phyloP scores from a whole-genome alignment of 1,284 basidiomycete species.

The Lignosus rhinocerotis region DNA sequence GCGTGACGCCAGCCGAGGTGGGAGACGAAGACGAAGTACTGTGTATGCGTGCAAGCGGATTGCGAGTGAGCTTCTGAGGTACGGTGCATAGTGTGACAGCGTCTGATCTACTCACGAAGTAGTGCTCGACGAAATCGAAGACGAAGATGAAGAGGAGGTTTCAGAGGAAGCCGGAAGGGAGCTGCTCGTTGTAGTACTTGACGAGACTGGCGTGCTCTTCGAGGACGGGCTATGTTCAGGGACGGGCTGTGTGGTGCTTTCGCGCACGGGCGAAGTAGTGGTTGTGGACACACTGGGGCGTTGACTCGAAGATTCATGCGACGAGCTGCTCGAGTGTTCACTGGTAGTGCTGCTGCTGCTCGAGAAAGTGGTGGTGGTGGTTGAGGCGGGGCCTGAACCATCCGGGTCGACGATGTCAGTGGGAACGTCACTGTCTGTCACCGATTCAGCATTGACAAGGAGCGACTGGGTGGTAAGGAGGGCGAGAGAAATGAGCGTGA shows the following conservation, averaged over 20 bases:
- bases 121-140: not conserved
- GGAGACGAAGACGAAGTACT: conserved; percentile 1
- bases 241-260: not conserved
- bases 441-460: conserved; percentile 27
- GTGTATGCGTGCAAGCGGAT: not conserved
- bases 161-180: not conserved
- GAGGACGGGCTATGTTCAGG: not conserved
- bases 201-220: not conserved
- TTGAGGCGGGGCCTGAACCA: not conserved
- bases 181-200: not conserved
- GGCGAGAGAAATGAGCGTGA: conserved; percentile 38
- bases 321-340: not conserved
- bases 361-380: not conserved
- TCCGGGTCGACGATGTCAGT: not conserved
- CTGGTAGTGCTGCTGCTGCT: not conserved
- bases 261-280: not conserved
- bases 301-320: not conserved
- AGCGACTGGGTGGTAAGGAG: conserved; percentile 37
- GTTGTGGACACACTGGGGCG: not conserved
- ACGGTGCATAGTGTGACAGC: no score
- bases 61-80: not conserved
- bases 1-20: conserved; percentile 7
- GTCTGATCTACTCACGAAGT: not conserved
- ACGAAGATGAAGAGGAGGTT: conserved; percentile 1
- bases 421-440: not conserved